A percentile compares a stretch with the other conserved stretches of the same genome.
phyloP scores from a whole-genome alignment of 345 rosid genomes.

The Moringa oleifera region DNA sequence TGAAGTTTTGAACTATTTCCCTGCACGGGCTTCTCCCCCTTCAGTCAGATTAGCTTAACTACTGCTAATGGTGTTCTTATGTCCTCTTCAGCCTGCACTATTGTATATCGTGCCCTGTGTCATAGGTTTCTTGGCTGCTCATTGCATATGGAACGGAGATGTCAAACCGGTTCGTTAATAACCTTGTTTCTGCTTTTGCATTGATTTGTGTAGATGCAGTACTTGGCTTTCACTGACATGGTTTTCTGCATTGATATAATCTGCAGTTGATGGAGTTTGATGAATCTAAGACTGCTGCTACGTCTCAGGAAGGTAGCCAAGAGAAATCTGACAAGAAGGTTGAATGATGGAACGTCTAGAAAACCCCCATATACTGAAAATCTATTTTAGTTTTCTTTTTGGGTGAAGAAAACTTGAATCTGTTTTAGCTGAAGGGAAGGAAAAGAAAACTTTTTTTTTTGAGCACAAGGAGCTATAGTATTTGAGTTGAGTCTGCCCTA shows the following conservation, averaged over 20 bases:
- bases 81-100: constrained; percentile 79
- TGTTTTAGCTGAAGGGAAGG: constrained; percentile 15
- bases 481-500: neutral
- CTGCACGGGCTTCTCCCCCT: neutral
- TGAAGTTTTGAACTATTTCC: too few species aligned
- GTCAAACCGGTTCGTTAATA: constrained; percentile 72
- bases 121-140: constrained; percentile 87
- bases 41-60: neutral
- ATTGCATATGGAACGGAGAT: constrained; percentile 90
- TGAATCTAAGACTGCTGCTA: constrained; percentile 41
- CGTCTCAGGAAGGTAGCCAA: constrained; percentile 25
- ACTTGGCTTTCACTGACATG: neutral
- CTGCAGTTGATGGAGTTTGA: constrained; percentile 90
- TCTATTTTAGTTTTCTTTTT: too few species aligned
- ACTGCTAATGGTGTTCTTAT: too few species aligned
- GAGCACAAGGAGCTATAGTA: neutral
- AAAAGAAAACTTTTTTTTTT: too few species aligned
- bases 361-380: too few species aligned
- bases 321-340: constrained; percentile 41
- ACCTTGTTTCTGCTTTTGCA: neutral
- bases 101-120: constrained; percentile 91
- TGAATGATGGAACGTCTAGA: constrained; percentile 15
- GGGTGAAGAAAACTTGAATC: constrained; percentile 11
- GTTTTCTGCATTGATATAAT: neutral
- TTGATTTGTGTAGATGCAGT: neutral